These are phyloP conservation scores for Rauvolfia tetraphylla DNA, from an alignment of 257 asterid species.

Conservation along the genomic window DNA sequence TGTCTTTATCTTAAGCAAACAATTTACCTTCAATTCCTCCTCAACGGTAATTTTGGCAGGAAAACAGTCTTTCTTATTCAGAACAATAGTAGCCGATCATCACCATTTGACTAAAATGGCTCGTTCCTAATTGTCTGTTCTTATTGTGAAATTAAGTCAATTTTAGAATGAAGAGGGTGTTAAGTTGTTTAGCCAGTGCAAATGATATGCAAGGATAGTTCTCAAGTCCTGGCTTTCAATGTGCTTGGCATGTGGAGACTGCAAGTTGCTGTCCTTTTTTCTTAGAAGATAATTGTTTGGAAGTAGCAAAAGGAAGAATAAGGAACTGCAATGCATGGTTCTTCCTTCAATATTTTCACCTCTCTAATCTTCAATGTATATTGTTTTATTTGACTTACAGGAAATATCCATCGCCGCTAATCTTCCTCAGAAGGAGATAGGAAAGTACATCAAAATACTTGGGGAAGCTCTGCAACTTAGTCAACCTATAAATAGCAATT, in stretches of 20 bases:
- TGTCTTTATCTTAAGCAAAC: background rate
- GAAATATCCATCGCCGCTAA: slow-evolving; percentile 95
- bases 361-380: slow-evolving; percentile 15
- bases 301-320: background rate
- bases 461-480: slow-evolving; percentile 98
- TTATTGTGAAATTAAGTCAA: background rate
- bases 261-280: background rate
- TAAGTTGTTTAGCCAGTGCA: background rate
- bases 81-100: background rate
- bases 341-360: slow-evolving; percentile 4
- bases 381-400: slow-evolving; percentile 35
- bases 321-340: background rate
- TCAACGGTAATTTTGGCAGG: background rate
- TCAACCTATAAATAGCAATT: slow-evolving; percentile 95
- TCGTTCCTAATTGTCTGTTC: background rate
- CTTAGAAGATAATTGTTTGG: background rate
- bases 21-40: background rate
- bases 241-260: background rate
- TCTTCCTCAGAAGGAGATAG: slow-evolving; percentile 96
- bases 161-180: background rate
- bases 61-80: background rate
- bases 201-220: background rate
- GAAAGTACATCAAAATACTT: slow-evolving; percentile 94
- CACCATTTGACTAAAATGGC: background rate
- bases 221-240: background rate